phyloP scores from a whole-genome alignment of 176 grass and related monocot genomes.

The Rhynchospora tenuis region DNA sequence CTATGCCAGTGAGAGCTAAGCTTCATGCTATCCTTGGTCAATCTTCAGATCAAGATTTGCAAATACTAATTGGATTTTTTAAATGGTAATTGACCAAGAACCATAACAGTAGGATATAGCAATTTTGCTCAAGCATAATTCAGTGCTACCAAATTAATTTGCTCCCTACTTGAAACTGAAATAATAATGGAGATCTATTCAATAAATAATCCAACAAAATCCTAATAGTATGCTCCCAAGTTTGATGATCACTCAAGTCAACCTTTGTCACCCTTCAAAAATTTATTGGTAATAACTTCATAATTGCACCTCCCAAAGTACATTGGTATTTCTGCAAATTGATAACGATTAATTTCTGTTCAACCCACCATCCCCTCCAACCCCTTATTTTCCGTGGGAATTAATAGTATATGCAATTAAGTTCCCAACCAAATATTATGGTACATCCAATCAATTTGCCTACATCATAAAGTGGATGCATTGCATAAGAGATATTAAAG shows the following conservation, averaged over 20 bases:
- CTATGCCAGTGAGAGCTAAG: background rate
- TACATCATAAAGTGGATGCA: too few species aligned
- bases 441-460: too few species aligned
- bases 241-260: background rate
- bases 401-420: too few species aligned
- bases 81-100: background rate
- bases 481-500: background rate
- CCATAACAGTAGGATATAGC: background rate
- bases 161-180: background rate
- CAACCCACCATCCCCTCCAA: too few species aligned
- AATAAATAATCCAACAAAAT: background rate
- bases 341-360: too few species aligned
- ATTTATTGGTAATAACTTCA: background rate
- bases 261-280: background rate
- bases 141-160: background rate
- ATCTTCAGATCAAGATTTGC: background rate
- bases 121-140: background rate
- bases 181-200: background rate
- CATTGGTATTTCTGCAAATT: too few species aligned
- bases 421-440: too few species aligned
- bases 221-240: background rate
- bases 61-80: background rate
- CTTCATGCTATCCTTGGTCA: background rate
- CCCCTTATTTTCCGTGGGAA: too few species aligned
- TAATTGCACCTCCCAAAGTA: background rate